Conservation (phyloP, 192 early-diverging fungal species). For the Coemansia sp. region DNA sequence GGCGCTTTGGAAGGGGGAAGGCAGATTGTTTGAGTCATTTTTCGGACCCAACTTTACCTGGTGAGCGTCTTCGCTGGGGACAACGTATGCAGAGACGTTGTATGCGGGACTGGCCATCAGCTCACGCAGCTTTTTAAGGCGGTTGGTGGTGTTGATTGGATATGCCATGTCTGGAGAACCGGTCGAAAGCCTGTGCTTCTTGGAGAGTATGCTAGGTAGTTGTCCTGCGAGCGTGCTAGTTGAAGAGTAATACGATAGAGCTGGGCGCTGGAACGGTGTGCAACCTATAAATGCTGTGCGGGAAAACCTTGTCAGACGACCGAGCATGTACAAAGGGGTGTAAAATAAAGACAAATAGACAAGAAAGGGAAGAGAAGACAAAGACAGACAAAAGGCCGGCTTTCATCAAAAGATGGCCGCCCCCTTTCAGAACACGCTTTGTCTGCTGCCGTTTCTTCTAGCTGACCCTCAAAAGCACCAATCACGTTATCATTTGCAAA, state of each 20-base stretch:
- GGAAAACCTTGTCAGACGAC: slow-evolving; percentile 26
- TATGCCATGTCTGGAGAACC: slow-evolving; percentile 18
- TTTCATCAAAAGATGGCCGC: no score
- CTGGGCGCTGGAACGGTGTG: slow-evolving; percentile 9
- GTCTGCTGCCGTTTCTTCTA: no score
- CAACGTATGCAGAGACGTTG: slow-evolving; percentile 69
- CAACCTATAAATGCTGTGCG: slow-evolving; percentile 39
- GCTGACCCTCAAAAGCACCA: no score
- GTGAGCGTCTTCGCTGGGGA: slow-evolving; percentile 97
- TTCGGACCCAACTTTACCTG: slow-evolving; percentile 59
- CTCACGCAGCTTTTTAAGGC: slow-evolving; percentile 62
- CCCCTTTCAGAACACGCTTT: no score
- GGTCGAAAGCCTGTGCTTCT: slow-evolving; percentile 8
- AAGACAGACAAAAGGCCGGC: no score
- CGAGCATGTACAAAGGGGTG: slow-evolving; percentile 21
- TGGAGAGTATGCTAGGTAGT: not conserved
- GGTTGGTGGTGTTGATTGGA: slow-evolving; percentile 56
- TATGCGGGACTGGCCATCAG: slow-evolving; percentile 59
- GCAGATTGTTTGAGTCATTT: no score
- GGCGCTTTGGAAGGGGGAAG: no score
- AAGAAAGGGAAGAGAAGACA: not conserved
- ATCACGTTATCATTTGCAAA: no score
- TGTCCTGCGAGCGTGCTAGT: slow-evolving; percentile 21
- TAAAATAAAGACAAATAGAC: not conserved
- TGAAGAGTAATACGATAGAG: slow-evolving; percentile 8